A percentile compares a stretch with the other conserved stretches of the same genome.
phyloP scores from a whole-genome alignment of 352 stramenopile genomes.

The Albugo laibachii region DNA sequence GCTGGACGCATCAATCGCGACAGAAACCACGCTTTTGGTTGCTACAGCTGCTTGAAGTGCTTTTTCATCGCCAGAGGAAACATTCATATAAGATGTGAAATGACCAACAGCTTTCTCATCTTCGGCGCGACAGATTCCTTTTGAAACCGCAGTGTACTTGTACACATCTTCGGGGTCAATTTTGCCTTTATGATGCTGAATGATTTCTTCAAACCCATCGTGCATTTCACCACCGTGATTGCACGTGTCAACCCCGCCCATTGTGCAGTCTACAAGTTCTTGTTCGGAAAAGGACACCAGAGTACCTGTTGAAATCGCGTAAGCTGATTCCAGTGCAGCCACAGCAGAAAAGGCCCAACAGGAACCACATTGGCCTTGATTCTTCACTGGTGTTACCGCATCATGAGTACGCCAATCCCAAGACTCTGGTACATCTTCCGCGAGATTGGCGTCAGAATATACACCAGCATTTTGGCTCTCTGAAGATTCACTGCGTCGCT shows the following conservation, averaged over 20 bases:
- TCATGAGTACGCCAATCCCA: constrained; percentile 46
- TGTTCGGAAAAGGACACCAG: constrained; percentile 28
- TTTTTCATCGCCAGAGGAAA: constrained; percentile 51
- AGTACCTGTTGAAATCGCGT: constrained; percentile 19
- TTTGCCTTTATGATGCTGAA: constrained; percentile 18
- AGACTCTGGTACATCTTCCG: constrained; percentile 10
- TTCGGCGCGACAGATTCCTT: constrained; percentile 14
- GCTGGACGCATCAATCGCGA: constrained; percentile 73
- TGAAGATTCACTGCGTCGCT: constrained; percentile 3
- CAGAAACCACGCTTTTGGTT: constrained; percentile 64
- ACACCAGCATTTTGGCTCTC: constrained; percentile 2
- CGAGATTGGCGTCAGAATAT: constrained; percentile 5
- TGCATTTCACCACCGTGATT: constrained; percentile 22
- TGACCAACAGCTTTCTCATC: constrained; percentile 16
- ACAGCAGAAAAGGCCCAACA: constrained; percentile 90
- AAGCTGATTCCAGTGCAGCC: constrained; percentile 13
- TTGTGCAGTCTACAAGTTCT: constrained; percentile 25
- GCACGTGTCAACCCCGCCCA: constrained; percentile 14
- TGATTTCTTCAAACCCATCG: constrained; percentile 20
- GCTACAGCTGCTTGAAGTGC: constrained; percentile 72
- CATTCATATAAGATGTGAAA: constrained; percentile 42
- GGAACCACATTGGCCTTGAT: constrained; percentile 88
- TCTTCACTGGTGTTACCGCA: constrained; percentile 82
- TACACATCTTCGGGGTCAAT: constrained; percentile 16
- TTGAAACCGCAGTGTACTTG: constrained; percentile 17